A percentile compares a stretch with the other conserved stretches of the same genome.
phyloP scores from a whole-genome alignment of 345 rosid genomes.

The Lagerstroemia speciosa region DNA sequence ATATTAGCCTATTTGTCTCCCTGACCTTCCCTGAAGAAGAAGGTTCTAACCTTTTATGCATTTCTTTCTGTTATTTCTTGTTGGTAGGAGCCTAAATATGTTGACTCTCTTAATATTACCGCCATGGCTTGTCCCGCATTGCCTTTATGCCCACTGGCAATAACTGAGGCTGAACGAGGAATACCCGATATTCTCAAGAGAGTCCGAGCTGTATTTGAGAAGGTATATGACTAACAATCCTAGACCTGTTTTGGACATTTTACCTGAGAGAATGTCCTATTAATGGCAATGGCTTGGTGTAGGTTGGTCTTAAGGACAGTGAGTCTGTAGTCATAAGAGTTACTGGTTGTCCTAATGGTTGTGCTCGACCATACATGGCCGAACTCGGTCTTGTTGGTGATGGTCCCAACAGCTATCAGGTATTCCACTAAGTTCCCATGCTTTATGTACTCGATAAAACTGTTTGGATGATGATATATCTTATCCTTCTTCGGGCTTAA shows the following conservation, averaged over 20 bases:
- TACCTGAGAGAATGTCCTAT: not conserved
- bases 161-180: constrained; percentile 97
- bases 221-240: constrained; percentile 33
- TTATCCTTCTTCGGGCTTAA: not conserved
- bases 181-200: constrained; percentile 83
- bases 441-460: too few species aligned
- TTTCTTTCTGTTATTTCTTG: constrained; percentile 3
- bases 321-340: constrained; percentile 87
- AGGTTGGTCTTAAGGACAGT: constrained; percentile 88
- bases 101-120: constrained; percentile 80
- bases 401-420: constrained; percentile 99
- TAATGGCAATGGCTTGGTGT: not conserved
- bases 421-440: constrained; percentile 14
- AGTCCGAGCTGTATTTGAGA: constrained; percentile 84
- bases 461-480: too few species aligned
- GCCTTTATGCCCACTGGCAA: constrained; percentile 90
- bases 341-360: constrained; percentile 97
- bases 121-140: constrained; percentile 99
- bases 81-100: constrained; percentile 73
- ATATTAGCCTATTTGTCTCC: too few species aligned
- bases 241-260: not conserved
- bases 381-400: constrained; percentile 97
- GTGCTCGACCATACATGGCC: constrained; percentile 99
- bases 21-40: not conserved
- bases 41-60: not conserved